Evolutionary conservation across 768 basidiomycete genomes (phyloP).

Genomic region (Suillus discolor): DNA sequence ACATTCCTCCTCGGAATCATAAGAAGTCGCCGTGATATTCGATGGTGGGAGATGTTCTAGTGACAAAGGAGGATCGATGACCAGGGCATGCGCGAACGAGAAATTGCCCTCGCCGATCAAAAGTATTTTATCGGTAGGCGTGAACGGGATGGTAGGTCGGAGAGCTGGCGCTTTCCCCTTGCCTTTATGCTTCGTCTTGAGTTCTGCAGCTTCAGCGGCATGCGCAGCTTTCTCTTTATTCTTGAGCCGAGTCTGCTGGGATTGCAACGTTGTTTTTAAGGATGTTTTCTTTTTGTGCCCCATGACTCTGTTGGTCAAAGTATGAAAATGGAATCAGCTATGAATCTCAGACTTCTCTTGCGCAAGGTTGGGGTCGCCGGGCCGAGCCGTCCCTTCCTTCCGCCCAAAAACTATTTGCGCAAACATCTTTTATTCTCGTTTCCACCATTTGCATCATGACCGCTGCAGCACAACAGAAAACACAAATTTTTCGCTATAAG

Average conservation of each 20-base stretch:
- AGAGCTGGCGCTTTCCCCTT: slow-evolving; percentile 39
- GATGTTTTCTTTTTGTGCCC: slow-evolving; percentile 55
- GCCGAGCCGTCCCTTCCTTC: too few species aligned
- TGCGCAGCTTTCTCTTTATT: slow-evolving; percentile 63
- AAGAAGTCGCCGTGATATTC: slow-evolving; percentile 85
- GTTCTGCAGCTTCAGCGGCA: slow-evolving; percentile 42
- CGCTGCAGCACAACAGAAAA: too few species aligned
- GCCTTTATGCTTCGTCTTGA: slow-evolving; percentile 42
- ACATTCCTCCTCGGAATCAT: slow-evolving; percentile 77
- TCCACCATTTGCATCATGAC: too few species aligned
- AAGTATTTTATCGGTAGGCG: slow-evolving; percentile 63
- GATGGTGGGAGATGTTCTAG: slow-evolving; percentile 56
- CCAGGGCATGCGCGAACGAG: slow-evolving; percentile 81
- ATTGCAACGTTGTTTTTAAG: slow-evolving; percentile 68
- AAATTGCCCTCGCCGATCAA: slow-evolving; percentile 96
- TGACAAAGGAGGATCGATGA: slow-evolving; percentile 46
- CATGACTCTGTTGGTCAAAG: slow-evolving; percentile 13
- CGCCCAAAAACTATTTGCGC: too few species aligned
- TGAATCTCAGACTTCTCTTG: too few species aligned
- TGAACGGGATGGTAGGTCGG: slow-evolving; percentile 65
- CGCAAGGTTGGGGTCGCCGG: too few species aligned
- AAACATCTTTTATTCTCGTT: too few species aligned
- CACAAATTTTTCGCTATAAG: not conserved
- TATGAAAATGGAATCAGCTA: not conserved
- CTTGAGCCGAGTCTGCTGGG: slow-evolving; percentile 68